Evolutionary conservation across 441 rosid species (phyloP).

Genomic region (Erodium texanum): DNA sequence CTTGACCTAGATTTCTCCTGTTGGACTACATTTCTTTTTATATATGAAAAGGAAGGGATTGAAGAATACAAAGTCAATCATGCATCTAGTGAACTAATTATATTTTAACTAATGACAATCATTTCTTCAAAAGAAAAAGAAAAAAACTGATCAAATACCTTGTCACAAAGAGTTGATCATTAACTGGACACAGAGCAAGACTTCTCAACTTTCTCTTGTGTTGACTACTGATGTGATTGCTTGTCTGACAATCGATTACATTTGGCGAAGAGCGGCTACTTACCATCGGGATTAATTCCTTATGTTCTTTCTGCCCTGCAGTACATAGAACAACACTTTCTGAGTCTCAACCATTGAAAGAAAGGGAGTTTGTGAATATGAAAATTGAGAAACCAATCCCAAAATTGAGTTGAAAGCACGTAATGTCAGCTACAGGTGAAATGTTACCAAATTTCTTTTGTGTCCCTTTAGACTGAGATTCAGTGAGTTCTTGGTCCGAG

Average conservation of each 20-base stretch:
- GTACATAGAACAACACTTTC: slow-evolving; percentile 12
- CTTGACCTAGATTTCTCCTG: not conserved
- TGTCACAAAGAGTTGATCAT: slow-evolving; percentile 76
- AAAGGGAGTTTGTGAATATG: not conserved
- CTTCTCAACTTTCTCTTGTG: slow-evolving; percentile 92
- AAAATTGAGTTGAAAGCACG: slow-evolving; percentile 9
- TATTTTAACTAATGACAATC: not conserved
- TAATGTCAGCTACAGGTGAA: not conserved
- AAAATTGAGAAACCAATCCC: not conserved
- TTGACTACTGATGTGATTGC: slow-evolving; percentile 69
- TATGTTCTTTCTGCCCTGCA: slow-evolving; percentile 65
- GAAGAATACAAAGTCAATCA: not conserved
- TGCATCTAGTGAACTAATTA: no score
- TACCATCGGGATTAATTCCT: slow-evolving; percentile 62
- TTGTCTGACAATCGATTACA: slow-evolving; percentile 42
- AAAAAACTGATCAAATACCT: slow-evolving; percentile 43
- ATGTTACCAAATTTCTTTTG: slow-evolving; percentile 64
- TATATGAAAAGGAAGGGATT: not conserved
- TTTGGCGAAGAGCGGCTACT: slow-evolving; percentile 42
- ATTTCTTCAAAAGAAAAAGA: no score
- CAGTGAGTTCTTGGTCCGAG: slow-evolving; percentile 26
- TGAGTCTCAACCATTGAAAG: slow-evolving; percentile 13
- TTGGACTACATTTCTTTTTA: not conserved
- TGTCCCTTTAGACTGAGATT: slow-evolving; percentile 37
- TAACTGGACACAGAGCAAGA: slow-evolving; percentile 61